These are phyloP conservation scores for Yamadazyma mexicana DNA, from an alignment of 1,139 yeast species.

Conservation along the genomic window DNA sequence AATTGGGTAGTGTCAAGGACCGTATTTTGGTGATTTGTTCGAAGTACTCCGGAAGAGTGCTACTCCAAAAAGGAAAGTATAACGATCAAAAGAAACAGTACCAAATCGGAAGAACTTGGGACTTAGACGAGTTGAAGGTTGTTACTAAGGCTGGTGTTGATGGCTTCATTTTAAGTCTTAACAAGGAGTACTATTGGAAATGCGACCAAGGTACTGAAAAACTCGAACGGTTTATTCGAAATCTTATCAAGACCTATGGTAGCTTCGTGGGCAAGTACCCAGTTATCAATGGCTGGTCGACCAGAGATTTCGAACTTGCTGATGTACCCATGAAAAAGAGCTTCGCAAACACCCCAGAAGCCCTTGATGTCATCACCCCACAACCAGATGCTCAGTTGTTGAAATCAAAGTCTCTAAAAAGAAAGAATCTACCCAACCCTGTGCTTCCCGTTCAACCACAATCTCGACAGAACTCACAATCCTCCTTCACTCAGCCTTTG, in stretches of 20 bases:
- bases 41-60: slow-evolving; percentile 58
- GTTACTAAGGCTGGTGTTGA: slow-evolving; percentile 54
- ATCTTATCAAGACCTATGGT: slow-evolving; percentile 62
- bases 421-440: slow-evolving; percentile 28
- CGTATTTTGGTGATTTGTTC: slow-evolving; percentile 43
- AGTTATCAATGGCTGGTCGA: slow-evolving; percentile 40
- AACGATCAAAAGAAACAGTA: slow-evolving; percentile 65
- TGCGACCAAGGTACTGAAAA: slow-evolving; percentile 70
- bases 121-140: slow-evolving; percentile 64
- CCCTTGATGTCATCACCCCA: slow-evolving; percentile 22
- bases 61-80: slow-evolving; percentile 84
- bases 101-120: slow-evolving; percentile 96
- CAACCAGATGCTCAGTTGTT: slow-evolving; percentile 25
- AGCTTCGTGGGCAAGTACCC: slow-evolving; percentile 71
- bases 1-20: slow-evolving; percentile 38
- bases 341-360: slow-evolving; percentile 7
- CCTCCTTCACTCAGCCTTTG: slow-evolving; percentile 9
- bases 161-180: slow-evolving; percentile 64
- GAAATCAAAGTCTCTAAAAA: slow-evolving; percentile 27
- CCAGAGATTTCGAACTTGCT: slow-evolving; percentile 38
- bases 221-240: slow-evolving; percentile 54
- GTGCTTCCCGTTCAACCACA: slow-evolving; percentile 24
- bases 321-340: slow-evolving; percentile 23
- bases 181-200: slow-evolving; percentile 86
- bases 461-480: slow-evolving; percentile 13